Evolutionary conservation across 345 rosid species (phyloP), one percentile per base, ranked within the genome.

Genomic region (Ceriops decandra): DNA sequence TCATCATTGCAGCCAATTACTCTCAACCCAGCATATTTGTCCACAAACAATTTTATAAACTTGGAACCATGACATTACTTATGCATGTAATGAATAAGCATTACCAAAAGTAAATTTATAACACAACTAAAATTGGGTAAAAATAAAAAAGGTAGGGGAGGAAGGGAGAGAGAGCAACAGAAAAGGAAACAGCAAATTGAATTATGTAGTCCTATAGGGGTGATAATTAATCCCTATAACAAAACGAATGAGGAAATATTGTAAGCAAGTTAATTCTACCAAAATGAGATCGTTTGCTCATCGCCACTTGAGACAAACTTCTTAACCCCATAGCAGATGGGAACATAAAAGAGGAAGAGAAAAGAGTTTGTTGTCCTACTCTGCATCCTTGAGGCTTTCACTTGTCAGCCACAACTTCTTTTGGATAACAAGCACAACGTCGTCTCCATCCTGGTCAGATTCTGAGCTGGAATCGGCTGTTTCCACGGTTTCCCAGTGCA

Each of bases 341-440:
- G 36, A 64, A 68, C 35, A 54, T 27, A 52, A 20, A 42, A 61
- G 52, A 67, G 63, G 71, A 64, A 13, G 2, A 27, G n/a, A 16
- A 24, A 24, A 61, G 7, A 31, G 6, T 16, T 13, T 51, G 52
- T 30, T 32, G 52, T 52, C 67, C 82, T 85, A 85, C 73, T 89
- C 93, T 2, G 84, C 68, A 67, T 84, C 88, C 78, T 84, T 82
- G 68, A 85, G 82, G 81, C 90, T 87, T 81, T 84, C 90, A 42
- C 88, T 83, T 31, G 97, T 89, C 76, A 89, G 87, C 97, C 96
- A 89, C 47, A 87, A 73, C 80, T 89, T 89, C 87, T 91, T 91
- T 69, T 84, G 91, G 72, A 84, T 56, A 47, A 89, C 66, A 22
- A 91, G 67, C 53, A 89, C 87, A 0, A 73, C 64, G 1, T 86